Evolutionary conservation across 2,329 filamentous ascomycete species (phyloP).

Genomic region (Diaporthe sp.): DNA sequence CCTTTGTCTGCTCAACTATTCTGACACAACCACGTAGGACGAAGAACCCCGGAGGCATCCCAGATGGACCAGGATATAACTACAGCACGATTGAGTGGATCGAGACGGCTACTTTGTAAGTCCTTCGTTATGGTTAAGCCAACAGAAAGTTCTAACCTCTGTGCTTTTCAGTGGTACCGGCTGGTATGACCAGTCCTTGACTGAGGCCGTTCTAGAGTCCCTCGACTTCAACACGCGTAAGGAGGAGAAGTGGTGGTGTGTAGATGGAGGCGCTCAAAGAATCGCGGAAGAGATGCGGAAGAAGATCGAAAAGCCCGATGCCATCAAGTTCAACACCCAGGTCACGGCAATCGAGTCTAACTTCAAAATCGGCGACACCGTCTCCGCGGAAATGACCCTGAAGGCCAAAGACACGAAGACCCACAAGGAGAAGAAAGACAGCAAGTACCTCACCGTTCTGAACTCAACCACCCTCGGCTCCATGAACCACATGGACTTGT

Average conservation of each 20-base stretch:
- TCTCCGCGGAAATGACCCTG: background rate
- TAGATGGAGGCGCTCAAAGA: background rate
- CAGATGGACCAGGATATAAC: background rate
- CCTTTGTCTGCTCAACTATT: background rate
- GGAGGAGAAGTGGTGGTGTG: background rate
- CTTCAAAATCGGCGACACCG: background rate
- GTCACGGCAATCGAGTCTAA: background rate
- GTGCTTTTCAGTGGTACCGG: background rate
- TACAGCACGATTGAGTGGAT: background rate
- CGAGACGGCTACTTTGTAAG: background rate
- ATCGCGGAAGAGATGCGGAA: background rate
- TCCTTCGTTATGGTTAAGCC: background rate
- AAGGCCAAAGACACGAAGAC: background rate
- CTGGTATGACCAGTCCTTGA: conserved; percentile 1
- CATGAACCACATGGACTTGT: background rate
- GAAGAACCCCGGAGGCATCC: background rate
- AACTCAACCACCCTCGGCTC: background rate
- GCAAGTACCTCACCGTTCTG: background rate
- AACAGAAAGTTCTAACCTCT: background rate
- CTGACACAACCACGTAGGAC: background rate
- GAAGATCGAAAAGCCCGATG: background rate
- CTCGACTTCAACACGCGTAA: background rate
- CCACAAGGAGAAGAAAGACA: background rate
- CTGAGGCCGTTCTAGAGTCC: background rate
- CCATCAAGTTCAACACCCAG: conserved; percentile 4